Evolutionary conservation across 305 asterid genomes (phyloP).

Genomic region (Vinca major): DNA sequence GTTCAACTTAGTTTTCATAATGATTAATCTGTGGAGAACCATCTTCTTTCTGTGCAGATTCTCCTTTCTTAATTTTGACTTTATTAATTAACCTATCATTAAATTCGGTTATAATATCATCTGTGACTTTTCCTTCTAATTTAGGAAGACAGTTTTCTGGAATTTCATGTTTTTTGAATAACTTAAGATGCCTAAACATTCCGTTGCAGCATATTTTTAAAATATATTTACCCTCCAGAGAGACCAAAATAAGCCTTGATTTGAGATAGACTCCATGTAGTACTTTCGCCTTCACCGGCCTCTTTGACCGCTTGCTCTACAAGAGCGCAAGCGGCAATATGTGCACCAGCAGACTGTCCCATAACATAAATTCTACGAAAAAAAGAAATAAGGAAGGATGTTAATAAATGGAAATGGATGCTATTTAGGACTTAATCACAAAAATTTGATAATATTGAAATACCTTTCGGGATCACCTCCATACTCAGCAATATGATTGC

Average conservation of each 20-base stretch:
- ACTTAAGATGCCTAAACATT: background rate
- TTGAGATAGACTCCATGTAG: conserved; percentile 81
- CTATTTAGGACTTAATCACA: background rate
- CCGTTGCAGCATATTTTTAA: background rate
- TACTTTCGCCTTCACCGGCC: conserved; percentile 49
- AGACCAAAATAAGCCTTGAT: conserved; percentile 83
- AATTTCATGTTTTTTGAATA: background rate
- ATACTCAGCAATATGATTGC: conserved; percentile 79
- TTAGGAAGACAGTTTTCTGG: too few species aligned
- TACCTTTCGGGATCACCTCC: conserved; percentile 96
- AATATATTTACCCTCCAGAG: conserved; percentile 68
- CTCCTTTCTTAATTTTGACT: too few species aligned
- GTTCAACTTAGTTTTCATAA: background rate
- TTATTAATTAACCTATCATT: too few species aligned
- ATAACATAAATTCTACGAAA: conserved; percentile 58
- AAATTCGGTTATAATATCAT: too few species aligned
- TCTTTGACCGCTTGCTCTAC: conserved; percentile 83
- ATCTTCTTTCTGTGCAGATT: too few species aligned
- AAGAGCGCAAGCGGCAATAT: conserved; percentile 84
- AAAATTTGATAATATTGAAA: background rate
- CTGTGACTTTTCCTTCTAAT: too few species aligned
- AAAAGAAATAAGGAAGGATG: conserved; percentile 9
- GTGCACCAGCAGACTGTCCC: conserved; percentile 99
- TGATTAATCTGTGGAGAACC: too few species aligned
- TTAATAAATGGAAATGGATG: conserved; percentile 5